phyloP scores from a whole-genome alignment of 495 filamentous ascomycete species.

The Neurospora sp. region DNA sequence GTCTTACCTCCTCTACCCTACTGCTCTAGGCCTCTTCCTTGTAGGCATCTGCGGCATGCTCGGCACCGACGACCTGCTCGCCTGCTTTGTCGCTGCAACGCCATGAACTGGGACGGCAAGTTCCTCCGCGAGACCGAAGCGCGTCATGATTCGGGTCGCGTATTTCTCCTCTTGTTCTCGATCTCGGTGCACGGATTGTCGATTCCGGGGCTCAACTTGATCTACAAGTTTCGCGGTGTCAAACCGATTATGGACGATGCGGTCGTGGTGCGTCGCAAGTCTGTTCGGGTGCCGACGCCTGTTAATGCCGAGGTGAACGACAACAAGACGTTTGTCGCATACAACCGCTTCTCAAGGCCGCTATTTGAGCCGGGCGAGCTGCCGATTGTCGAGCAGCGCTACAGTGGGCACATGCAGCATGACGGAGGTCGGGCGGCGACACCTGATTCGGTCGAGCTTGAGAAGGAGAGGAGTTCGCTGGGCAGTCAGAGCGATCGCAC shows the following conservation, averaged over 20 bases:
- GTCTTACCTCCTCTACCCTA: constrained; percentile 77
- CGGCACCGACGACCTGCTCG: constrained; percentile 82
- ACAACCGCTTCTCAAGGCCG: constrained; percentile 47
- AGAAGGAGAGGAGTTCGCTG: not conserved
- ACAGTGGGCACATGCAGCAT: not conserved
- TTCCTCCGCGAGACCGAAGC: constrained; percentile 74
- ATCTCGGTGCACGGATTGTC: constrained; percentile 50
- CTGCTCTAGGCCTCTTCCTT: constrained; percentile 66
- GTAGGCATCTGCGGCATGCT: constrained; percentile 73
- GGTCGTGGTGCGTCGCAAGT: constrained; percentile 38
- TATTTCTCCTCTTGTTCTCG: constrained; percentile 51
- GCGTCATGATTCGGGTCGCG: constrained; percentile 42
- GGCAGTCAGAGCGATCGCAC: not conserved
- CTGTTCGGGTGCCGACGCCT: constrained; percentile 40
- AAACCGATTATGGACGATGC: constrained; percentile 42
- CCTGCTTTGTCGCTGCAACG: constrained; percentile 83
- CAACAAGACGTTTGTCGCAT: constrained; percentile 35
- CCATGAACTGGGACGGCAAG: constrained; percentile 78
- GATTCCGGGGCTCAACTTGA: constrained; percentile 38
- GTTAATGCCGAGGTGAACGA: constrained; percentile 37
- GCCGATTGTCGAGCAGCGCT: constrained; percentile 7
- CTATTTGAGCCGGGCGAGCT: constrained; percentile 17
- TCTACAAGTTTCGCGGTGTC: constrained; percentile 38
- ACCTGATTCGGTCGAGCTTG: not conserved
- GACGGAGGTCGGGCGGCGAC: not conserved